These are phyloP conservation scores for Babesia divergens DNA, from an alignment of 169 alveolate genomes.

Conservation along the genomic window DNA sequence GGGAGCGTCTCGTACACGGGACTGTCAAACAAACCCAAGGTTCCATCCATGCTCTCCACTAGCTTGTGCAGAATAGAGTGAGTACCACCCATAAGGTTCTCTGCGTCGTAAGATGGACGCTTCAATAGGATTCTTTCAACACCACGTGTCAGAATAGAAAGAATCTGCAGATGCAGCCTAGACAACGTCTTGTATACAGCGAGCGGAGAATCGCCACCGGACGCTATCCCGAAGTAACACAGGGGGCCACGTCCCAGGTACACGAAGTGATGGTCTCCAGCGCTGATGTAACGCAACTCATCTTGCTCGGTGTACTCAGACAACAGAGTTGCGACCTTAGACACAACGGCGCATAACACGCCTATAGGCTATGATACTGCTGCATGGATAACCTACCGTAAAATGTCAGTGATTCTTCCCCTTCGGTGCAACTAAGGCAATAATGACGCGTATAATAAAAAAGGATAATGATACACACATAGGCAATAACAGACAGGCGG, in stretches of 20 bases:
- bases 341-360: slow-evolving; percentile 57
- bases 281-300: slow-evolving; percentile 52
- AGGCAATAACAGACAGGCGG: background rate
- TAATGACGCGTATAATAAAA: background rate
- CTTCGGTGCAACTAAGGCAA: slow-evolving; percentile 43
- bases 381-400: slow-evolving; percentile 40
- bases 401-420: slow-evolving; percentile 57
- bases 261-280: slow-evolving; percentile 46
- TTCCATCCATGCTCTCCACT: slow-evolving; percentile 45
- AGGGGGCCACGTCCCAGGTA: slow-evolving; percentile 66
- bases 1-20: slow-evolving; percentile 63
- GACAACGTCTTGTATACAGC: slow-evolving; percentile 53
- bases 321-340: slow-evolving; percentile 55
- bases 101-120: slow-evolving; percentile 66
- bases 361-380: slow-evolving; percentile 8
- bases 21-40: slow-evolving; percentile 44
- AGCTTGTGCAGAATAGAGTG: slow-evolving; percentile 50
- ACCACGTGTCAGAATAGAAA: slow-evolving; percentile 61
- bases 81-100: slow-evolving; percentile 63
- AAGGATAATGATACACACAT: background rate
- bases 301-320: slow-evolving; percentile 60
- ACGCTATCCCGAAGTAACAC: slow-evolving; percentile 62
- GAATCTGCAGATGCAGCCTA: slow-evolving; percentile 51
- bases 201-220: slow-evolving; percentile 49
- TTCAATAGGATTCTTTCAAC: slow-evolving; percentile 51